These are phyloP conservation scores for Tylopilus rubrobrunneus DNA, from an alignment of 768 basidiomycete species.

Conservation along the genomic window DNA sequence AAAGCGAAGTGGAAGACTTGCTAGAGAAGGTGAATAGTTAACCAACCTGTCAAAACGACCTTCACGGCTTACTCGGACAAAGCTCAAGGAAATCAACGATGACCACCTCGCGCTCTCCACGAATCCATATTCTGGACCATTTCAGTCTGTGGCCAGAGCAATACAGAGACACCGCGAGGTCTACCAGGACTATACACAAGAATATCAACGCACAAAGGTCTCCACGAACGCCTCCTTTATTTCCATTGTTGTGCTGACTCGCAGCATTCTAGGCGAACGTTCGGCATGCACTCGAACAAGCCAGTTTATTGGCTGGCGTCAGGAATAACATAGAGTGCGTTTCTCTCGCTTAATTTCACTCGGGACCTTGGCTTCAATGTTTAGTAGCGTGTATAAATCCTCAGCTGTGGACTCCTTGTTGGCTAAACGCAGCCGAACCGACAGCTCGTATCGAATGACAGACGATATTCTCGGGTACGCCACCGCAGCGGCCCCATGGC, in stretches of 20 bases:
- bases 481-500: not conserved
- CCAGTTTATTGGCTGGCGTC: slow-evolving; percentile 84
- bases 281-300: slow-evolving; percentile 77
- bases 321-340: slow-evolving; percentile 93
- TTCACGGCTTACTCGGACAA: slow-evolving; percentile 15
- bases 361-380: not conserved
- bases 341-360: not conserved
- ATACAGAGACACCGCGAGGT: slow-evolving; percentile 90
- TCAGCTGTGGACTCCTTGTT: slow-evolving; percentile 86
- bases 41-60: not conserved
- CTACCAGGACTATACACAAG: slow-evolving; percentile 80
- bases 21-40: slow-evolving; percentile 66
- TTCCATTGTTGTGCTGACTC: not conserved
- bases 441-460: slow-evolving; percentile 91
- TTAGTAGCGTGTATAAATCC: slow-evolving; percentile 80
- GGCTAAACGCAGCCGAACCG: slow-evolving; percentile 84
- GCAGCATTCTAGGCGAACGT: slow-evolving; percentile 59
- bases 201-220: slow-evolving; percentile 85
- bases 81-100: slow-evolving; percentile 88
- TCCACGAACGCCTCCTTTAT: not conserved
- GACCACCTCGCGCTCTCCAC: slow-evolving; percentile 66
- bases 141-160: slow-evolving; percentile 81
- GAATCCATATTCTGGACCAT: slow-evolving; percentile 60
- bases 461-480: slow-evolving; percentile 85
- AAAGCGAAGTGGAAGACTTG: slow-evolving; percentile 82